Evolutionary conservation across 2,329 filamentous ascomycete species (phyloP).

Genomic region (Beauveria caledonica): DNA sequence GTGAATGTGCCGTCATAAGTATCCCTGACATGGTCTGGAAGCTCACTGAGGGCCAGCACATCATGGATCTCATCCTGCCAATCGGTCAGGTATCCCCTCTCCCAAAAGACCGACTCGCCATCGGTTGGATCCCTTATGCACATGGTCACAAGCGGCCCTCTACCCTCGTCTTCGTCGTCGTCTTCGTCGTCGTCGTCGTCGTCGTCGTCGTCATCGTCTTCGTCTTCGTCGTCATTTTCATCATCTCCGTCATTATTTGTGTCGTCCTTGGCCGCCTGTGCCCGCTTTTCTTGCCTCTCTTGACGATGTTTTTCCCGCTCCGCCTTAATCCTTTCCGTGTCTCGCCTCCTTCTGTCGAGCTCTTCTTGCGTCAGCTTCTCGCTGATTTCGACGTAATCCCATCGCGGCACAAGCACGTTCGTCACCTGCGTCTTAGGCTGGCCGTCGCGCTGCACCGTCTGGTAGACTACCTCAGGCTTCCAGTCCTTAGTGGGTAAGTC

Average conservation of each 20-base stretch:
- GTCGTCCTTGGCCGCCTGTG: background rate
- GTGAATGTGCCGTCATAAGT: background rate
- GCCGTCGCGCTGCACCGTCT: background rate
- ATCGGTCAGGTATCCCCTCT: conserved; percentile 14
- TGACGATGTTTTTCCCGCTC: background rate
- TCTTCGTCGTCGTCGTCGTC: conserved; percentile 11
- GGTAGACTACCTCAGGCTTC: background rate
- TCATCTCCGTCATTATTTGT: background rate
- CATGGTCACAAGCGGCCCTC: conserved; percentile 13
- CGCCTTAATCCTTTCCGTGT: conserved; percentile 5
- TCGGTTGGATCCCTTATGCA: conserved; percentile 7
- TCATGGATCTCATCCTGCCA: conserved; percentile 15
- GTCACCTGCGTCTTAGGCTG: background rate
- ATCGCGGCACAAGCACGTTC: conserved; percentile 1
- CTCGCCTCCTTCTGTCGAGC: background rate
- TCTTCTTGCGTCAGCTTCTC: conserved; percentile 1
- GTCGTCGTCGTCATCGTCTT: conserved; percentile 10
- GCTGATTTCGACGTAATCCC: background rate
- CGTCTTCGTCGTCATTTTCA: background rate
- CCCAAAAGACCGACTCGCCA: conserved; percentile 3
- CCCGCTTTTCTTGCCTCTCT: background rate
- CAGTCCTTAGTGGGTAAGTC: conserved; percentile 12
- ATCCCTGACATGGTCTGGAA: conserved; percentile 12
- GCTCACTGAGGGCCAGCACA: background rate
- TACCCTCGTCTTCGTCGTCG: conserved; percentile 1